Conservation (phyloP, 2,329 filamentous ascomycete genomes). For the Trichophyton mentagrophytes region DNA sequence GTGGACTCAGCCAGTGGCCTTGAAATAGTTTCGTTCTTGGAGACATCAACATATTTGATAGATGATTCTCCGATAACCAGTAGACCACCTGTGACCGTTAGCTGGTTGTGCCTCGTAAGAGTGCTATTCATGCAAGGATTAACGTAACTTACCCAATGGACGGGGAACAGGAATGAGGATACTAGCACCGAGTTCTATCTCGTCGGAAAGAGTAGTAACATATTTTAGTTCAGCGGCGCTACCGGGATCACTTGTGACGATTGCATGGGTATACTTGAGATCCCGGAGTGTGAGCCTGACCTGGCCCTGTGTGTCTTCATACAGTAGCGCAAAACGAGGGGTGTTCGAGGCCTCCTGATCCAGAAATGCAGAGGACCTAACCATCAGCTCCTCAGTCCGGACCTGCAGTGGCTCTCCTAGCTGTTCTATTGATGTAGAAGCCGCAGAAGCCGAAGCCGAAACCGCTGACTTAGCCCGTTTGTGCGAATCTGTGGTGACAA, state of each 20-base stretch:
- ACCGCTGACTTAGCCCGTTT: conserved; percentile 31
- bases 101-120: background rate
- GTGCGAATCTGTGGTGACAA: conserved; percentile 29
- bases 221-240: conserved; percentile 42
- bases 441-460: conserved; percentile 23
- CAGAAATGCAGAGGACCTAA: conserved; percentile 54
- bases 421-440: conserved; percentile 19
- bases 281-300: conserved; percentile 45
- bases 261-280: conserved; percentile 39
- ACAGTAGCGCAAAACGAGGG: conserved; percentile 52
- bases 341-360: conserved; percentile 40
- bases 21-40: conserved; percentile 53
- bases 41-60: conserved; percentile 73
- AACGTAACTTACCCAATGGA: conserved; percentile 36
- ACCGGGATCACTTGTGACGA: conserved; percentile 33
- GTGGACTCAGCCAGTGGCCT: conserved; percentile 58
- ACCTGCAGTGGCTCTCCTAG: conserved; percentile 50
- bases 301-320: conserved; percentile 48
- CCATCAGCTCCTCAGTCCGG: conserved; percentile 53
- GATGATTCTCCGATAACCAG: conserved; percentile 68
- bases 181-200: conserved; percentile 47
- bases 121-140: background rate
- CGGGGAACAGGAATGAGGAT: conserved; percentile 49
- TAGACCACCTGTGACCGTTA: conserved; percentile 39
- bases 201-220: conserved; percentile 38